These are phyloP conservation scores for Kwoniella europaea DNA, from an alignment of 768 basidiomycete species.

Conservation along the genomic window DNA sequence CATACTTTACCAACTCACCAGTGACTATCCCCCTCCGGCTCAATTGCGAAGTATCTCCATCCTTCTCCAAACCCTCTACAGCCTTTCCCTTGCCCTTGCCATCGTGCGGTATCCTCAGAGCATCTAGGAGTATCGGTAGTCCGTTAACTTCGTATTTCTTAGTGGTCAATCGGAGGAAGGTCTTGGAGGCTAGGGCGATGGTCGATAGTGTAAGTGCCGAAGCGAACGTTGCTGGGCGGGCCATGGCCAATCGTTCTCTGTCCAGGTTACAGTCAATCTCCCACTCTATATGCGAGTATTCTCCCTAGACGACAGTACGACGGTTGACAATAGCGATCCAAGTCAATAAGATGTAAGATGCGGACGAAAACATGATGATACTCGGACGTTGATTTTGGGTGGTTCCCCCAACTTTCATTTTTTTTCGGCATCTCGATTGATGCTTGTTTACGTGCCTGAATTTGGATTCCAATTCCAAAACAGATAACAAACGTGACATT, in stretches of 20 bases:
- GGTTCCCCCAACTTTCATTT: neutral
- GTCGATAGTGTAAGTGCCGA: slow-evolving; percentile 69
- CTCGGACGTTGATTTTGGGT: too few relatives aligned
- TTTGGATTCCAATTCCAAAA: neutral
- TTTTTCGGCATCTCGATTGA: neutral
- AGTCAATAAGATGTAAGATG: too few relatives aligned
- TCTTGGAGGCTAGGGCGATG: slow-evolving; percentile 78
- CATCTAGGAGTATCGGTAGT: slow-evolving; percentile 68
- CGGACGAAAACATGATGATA: too few relatives aligned
- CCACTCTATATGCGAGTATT: too few relatives aligned
- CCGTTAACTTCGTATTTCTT: slow-evolving; percentile 73
- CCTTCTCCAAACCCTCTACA: slow-evolving; percentile 63
- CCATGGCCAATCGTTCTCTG: slow-evolving; percentile 8
- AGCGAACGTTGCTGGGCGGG: slow-evolving; percentile 37
- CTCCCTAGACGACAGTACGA: too few relatives aligned
- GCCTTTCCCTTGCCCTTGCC: slow-evolving; percentile 23
- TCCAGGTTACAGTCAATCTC: too few relatives aligned
- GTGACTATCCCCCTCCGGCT: slow-evolving; percentile 46
- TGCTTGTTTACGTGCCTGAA: slow-evolving; percentile 8
- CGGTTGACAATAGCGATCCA: too few relatives aligned
- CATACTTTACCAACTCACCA: slow-evolving; percentile 27
- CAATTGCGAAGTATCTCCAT: slow-evolving; percentile 68
- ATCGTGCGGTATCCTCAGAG: slow-evolving; percentile 62
- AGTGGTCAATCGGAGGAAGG: slow-evolving; percentile 71
- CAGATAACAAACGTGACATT: neutral